Conservation (phyloP, 2,329 filamentous ascomycete species). For the Aphanocladium album region DNA sequence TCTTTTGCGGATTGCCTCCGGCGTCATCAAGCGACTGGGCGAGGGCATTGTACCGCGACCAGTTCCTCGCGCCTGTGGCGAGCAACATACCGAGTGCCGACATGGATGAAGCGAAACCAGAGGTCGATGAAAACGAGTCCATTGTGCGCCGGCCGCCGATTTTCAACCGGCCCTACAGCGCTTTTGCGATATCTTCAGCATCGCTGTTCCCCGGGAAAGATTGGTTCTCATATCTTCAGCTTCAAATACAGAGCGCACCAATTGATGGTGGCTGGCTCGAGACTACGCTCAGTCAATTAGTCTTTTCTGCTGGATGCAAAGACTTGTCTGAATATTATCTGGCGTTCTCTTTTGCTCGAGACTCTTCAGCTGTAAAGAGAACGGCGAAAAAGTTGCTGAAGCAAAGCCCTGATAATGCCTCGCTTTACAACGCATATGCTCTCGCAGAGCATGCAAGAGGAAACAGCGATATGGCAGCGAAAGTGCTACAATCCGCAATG, state of each 20-base stretch:
- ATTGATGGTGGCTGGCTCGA: conserved; percentile 1
- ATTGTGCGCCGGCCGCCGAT: conserved; percentile 6
- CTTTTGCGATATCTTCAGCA: not conserved
- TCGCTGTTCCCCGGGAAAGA: not conserved
- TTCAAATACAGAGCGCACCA: not conserved
- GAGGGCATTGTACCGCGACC: conserved; percentile 26
- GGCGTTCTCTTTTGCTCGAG: conserved; percentile 57
- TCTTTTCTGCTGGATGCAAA: conserved; percentile 32
- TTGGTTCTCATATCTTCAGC: not conserved
- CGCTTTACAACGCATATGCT: conserved; percentile 75
- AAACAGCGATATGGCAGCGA: conserved; percentile 52
- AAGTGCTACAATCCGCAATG: conserved; percentile 64
- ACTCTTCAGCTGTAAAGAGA: conserved; percentile 56
- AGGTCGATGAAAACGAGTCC: conserved; percentile 13
- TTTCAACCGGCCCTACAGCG: not conserved
- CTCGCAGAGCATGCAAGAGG: conserved; percentile 60
- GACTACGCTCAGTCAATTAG: conserved; percentile 39
- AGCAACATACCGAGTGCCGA: not conserved
- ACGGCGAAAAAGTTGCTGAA: conserved; percentile 75
- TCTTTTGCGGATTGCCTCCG: conserved; percentile 62
- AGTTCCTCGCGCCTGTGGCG: conserved; percentile 21
- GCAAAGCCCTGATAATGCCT: conserved; percentile 54
- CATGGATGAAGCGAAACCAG: not conserved
- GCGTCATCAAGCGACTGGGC: conserved; percentile 27
- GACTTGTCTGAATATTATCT: conserved; percentile 63